Percentiles rank a stretch among this genome's conserved stretches.
Conservation (phyloP, 2,329 filamentous ascomycete species). For the Fusarium tanahbumbuense region DNA sequence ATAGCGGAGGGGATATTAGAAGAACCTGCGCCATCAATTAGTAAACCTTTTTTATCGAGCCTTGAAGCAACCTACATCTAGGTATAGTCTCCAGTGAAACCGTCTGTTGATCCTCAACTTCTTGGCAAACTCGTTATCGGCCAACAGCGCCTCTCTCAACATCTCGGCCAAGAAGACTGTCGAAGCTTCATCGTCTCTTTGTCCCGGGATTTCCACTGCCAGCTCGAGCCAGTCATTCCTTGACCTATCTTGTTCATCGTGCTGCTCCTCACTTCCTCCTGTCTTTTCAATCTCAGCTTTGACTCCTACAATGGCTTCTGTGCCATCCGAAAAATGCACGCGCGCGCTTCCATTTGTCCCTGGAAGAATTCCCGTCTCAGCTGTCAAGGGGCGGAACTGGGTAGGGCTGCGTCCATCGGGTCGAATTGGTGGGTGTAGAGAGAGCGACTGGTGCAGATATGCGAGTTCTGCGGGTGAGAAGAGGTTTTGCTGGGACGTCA, state of each 20-base stretch:
- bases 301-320: slow-evolving; percentile 93
- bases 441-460: slow-evolving; percentile 90
- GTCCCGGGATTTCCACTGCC: slow-evolving; percentile 89
- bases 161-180: slow-evolving; percentile 90
- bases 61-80: slow-evolving; percentile 75
- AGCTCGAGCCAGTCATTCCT: slow-evolving; percentile 85
- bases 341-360: slow-evolving; percentile 92
- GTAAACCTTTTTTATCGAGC: background rate
- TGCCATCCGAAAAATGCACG: slow-evolving; percentile 94
- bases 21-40: slow-evolving; percentile 72
- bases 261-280: slow-evolving; percentile 49
- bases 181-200: slow-evolving; percentile 89
- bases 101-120: slow-evolving; percentile 87
- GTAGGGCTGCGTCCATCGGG: slow-evolving; percentile 85
- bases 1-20: slow-evolving; percentile 90
- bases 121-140: slow-evolving; percentile 74
- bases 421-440: slow-evolving; percentile 83
- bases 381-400: slow-evolving; percentile 90
- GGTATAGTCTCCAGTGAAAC: slow-evolving; percentile 96
- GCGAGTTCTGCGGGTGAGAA: slow-evolving; percentile 96
- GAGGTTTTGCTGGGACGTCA: slow-evolving; percentile 77
- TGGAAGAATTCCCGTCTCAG: slow-evolving; percentile 90
- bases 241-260: slow-evolving; percentile 56
- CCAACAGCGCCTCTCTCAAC: slow-evolving; percentile 86
- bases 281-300: slow-evolving; percentile 94